phyloP scores from a whole-genome alignment of 768 basidiomycete genomes.

The Hygrocybe punicea region DNA sequence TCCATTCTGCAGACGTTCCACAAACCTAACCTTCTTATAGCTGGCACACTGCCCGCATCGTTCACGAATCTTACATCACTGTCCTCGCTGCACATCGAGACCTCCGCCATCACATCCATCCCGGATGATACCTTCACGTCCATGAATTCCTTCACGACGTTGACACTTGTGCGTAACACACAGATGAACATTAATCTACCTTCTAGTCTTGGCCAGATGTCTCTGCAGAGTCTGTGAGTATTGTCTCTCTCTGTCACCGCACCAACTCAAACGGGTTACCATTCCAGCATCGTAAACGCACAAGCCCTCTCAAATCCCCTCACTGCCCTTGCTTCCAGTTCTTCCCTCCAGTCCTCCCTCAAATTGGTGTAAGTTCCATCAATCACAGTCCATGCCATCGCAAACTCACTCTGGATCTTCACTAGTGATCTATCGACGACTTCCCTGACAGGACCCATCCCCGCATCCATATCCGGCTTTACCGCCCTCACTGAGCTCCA shows the following conservation, averaged over 20 bases:
- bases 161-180: conserved; percentile 3
- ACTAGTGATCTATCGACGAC: not conserved
- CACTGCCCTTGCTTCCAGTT: not conserved
- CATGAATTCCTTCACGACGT: not conserved
- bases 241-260: not conserved
- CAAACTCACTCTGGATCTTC: not conserved
- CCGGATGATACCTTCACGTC: conserved; percentile 5
- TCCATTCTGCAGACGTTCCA: not conserved
- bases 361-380: conserved; percentile 1
- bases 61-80: conserved; percentile 5
- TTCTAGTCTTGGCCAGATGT: not conserved
- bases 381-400: not conserved
- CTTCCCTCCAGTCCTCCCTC: conserved; percentile 6
- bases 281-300: not conserved
- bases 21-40: not conserved
- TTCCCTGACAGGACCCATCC: conserved; percentile 2
- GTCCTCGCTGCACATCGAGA: conserved; percentile 1
- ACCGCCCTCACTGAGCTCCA: not conserved
- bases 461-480: not conserved
- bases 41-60: not conserved
- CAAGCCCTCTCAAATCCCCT: conserved; percentile 4
- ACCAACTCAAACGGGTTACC: not conserved
- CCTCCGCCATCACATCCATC: conserved; percentile 4
- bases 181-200: conserved; percentile 3
- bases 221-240: conserved; percentile 8